Conservation (phyloP, 345 rosid species). For the Stellera chamaejasme region DNA sequence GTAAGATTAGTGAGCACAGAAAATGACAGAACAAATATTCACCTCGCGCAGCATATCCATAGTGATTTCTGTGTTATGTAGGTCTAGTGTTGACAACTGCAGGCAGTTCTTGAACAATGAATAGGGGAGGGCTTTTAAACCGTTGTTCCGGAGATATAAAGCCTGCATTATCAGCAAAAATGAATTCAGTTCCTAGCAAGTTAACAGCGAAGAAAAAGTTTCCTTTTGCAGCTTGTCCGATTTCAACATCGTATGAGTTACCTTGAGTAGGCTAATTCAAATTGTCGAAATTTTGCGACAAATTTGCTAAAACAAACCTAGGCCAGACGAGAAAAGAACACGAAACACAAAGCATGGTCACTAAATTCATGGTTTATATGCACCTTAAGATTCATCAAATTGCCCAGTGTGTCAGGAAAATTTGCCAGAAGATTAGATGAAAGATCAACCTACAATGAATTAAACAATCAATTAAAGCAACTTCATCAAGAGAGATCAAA, state of each 20-base stretch:
- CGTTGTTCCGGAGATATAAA: constrained; percentile 58
- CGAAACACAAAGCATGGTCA: background rate
- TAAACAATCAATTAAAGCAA: constrained; percentile 8
- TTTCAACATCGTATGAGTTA: background rate
- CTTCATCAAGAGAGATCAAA: background rate
- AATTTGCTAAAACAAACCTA: constrained; percentile 4
- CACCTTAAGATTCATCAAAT: constrained; percentile 67
- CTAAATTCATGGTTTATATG: background rate
- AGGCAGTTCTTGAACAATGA: constrained; percentile 50
- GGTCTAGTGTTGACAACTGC: constrained; percentile 70
- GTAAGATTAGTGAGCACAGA: background rate
- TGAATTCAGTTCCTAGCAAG: background rate
- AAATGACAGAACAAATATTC: constrained; percentile 9
- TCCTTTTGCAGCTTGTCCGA: background rate
- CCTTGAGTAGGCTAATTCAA: background rate
- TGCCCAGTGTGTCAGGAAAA: constrained; percentile 55
- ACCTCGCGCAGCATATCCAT: constrained; percentile 75
- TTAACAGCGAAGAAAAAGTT: background rate
- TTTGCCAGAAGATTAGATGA: constrained; percentile 67
- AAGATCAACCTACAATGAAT: constrained; percentile 63
- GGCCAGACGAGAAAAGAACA: background rate
- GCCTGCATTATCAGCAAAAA: constrained; percentile 32
- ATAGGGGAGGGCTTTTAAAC: constrained; percentile 54
- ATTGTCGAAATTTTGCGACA: background rate
- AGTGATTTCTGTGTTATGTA: constrained; percentile 85